These are phyloP conservation scores for Cladorrhinum samala DNA, from an alignment of 495 filamentous ascomycete genomes.

Conservation along the genomic window DNA sequence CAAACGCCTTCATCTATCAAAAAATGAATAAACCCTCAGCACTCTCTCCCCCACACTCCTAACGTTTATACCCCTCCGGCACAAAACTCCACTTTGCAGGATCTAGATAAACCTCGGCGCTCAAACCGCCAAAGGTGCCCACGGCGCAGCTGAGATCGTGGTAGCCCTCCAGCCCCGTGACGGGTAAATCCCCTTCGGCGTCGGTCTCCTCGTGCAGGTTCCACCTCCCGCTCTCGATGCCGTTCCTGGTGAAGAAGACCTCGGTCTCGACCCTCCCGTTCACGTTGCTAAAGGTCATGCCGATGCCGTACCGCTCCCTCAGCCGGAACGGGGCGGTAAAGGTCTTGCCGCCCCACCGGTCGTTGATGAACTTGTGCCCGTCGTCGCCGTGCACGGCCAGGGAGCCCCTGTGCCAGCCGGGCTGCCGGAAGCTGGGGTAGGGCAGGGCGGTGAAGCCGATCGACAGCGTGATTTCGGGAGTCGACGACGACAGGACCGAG, in stretches of 20 bases:
- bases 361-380: constrained; percentile 80
- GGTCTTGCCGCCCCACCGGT: constrained; percentile 72
- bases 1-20: too few species aligned
- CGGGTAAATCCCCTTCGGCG: constrained; percentile 52
- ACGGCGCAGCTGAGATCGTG: constrained; percentile 77
- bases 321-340: constrained; percentile 51
- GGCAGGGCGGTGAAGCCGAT: constrained; percentile 75
- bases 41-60: too few species aligned
- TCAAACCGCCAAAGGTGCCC: constrained; percentile 65
- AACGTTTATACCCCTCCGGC: constrained; percentile 11
- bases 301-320: constrained; percentile 48
- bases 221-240: constrained; percentile 61
- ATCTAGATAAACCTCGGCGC: constrained; percentile 66
- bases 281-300: constrained; percentile 58
- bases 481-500: constrained; percentile 36
- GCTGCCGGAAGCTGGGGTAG: constrained; percentile 81
- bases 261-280: constrained; percentile 45
- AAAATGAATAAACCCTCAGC: too few species aligned
- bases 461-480: constrained; percentile 58
- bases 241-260: constrained; percentile 76
- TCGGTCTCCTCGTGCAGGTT: constrained; percentile 81
- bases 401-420: constrained; percentile 84
- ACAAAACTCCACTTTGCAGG: constrained; percentile 36
- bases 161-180: constrained; percentile 71
- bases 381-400: constrained; percentile 90